phyloP scores from a whole-genome alignment of 2,329 filamentous ascomycete species.

The Diaporthe citri region DNA sequence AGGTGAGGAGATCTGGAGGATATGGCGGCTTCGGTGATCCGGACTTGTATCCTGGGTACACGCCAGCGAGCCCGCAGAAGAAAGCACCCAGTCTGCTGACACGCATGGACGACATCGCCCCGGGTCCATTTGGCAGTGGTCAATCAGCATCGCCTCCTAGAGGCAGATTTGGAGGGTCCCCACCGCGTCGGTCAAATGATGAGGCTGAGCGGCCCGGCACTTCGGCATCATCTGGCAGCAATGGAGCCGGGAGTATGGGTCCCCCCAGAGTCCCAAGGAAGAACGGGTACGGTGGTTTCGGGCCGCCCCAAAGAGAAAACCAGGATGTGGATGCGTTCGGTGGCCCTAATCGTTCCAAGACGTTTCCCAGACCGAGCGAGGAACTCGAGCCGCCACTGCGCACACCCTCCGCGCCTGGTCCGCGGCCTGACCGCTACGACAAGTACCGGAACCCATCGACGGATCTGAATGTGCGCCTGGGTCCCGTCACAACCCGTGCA shows the following conservation, averaged over 20 bases:
- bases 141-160: conserved; percentile 34
- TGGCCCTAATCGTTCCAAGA: conserved; percentile 62
- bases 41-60: conserved; percentile 56
- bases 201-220: conserved; percentile 47
- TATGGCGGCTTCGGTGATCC: conserved; percentile 63
- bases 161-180: conserved; percentile 19
- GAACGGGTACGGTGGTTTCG: conserved; percentile 71
- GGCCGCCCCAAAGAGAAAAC: conserved; percentile 57
- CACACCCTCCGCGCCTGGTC: conserved; percentile 62
- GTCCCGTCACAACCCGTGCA: conserved; percentile 63
- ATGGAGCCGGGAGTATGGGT: conserved; percentile 48
- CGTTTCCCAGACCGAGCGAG: conserved; percentile 61
- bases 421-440: conserved; percentile 55
- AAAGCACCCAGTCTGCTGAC: conserved; percentile 61
- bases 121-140: conserved; percentile 71
- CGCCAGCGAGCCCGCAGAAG: conserved; percentile 63
- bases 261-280: conserved; percentile 59
- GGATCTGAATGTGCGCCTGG: conserved; percentile 47
- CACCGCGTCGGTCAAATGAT: conserved; percentile 38
- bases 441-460: conserved; percentile 48
- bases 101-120: conserved; percentile 74
- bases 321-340: conserved; percentile 53
- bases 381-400: conserved; percentile 55
- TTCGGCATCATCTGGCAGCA: conserved; percentile 50
- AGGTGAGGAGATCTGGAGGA: conserved; percentile 57